Evolutionary conservation across 176 grass and related monocot species (phyloP).

Genomic region (Stipa capillata): DNA sequence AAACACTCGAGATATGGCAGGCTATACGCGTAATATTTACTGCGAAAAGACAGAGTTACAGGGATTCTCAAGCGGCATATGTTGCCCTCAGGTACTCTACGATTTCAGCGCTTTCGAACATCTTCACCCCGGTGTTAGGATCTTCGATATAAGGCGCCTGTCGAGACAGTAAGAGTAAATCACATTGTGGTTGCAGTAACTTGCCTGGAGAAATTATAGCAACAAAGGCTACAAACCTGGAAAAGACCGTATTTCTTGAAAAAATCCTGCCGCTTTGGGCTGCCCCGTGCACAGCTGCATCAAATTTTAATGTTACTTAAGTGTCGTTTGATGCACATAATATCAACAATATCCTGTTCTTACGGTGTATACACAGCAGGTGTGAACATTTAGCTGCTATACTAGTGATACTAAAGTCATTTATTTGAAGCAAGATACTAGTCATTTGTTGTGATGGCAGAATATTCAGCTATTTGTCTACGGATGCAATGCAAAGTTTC

Average conservation of each 20-base stretch:
- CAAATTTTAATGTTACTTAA: conserved; percentile 4
- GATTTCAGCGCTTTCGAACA: conserved; percentile 91
- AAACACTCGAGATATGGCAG: neutral
- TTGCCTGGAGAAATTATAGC: neutral
- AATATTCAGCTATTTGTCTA: neutral
- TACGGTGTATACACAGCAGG: neutral
- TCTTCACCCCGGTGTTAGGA: conserved; percentile 88
- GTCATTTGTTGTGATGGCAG: neutral
- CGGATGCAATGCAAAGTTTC: neutral
- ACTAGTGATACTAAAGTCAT: neutral
- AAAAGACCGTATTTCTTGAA: conserved; percentile 67
- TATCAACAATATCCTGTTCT: neutral
- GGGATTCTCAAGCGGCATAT: conserved; percentile 31
- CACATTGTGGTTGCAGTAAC: neutral
- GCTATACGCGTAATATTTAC: neutral
- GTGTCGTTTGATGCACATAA: neutral
- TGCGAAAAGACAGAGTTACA: neutral
- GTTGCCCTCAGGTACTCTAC: conserved; percentile 61
- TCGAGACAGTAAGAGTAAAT: neutral
- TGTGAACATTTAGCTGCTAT: neutral
- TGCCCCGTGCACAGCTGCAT: conserved; percentile 65
- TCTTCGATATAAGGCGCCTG: conserved; percentile 88
- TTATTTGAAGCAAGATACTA: too few species aligned
- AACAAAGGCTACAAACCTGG: conserved; percentile 34
- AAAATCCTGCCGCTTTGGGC: conserved; percentile 68